Percentiles rank a stretch among this genome's conserved stretches.
phyloP scores from a whole-genome alignment of 2,329 filamentous ascomycete species.

The Parafenestella ontariensis region DNA sequence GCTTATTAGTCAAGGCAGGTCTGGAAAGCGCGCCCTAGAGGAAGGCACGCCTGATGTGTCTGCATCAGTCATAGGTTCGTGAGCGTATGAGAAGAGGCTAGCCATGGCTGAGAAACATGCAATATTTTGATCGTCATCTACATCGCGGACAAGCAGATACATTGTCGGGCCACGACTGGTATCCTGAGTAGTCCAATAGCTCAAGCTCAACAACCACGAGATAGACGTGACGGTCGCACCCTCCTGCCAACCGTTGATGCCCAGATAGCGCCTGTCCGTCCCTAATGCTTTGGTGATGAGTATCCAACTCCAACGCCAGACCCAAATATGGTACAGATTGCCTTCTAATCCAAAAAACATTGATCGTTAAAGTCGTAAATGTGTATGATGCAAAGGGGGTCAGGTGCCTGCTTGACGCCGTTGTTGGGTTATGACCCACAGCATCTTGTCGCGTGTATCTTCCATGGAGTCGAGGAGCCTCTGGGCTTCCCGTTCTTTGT shows the following conservation, averaged over 20 bases:
- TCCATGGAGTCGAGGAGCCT: constrained; percentile 64
- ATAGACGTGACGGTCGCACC: not conserved
- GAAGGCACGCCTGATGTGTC: not conserved
- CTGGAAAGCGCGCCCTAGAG: not conserved
- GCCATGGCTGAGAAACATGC: not conserved
- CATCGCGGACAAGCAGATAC: not conserved
- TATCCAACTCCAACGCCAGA: constrained; percentile 17
- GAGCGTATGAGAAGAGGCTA: not conserved
- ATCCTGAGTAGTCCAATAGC: not conserved
- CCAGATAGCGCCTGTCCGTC: not conserved
- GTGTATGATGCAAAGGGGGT: not conserved
- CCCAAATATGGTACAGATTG: constrained; percentile 34
- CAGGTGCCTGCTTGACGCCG: constrained; percentile 24
- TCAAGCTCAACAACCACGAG: not conserved
- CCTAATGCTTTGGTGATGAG: constrained; percentile 7
- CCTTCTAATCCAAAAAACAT: constrained; percentile 21
- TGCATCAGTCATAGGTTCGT: not conserved
- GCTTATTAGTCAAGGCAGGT: not conserved
- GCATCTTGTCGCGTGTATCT: constrained; percentile 70
- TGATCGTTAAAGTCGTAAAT: constrained; percentile 28
- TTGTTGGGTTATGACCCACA: constrained; percentile 67
- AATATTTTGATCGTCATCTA: not conserved
- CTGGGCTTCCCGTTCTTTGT: constrained; percentile 68
- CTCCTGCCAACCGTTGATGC: not conserved
- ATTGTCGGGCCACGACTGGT: constrained; percentile 2